Conservation (phyloP, 2,329 filamentous ascomycete genomes). For the Dendryphion nanum region DNA sequence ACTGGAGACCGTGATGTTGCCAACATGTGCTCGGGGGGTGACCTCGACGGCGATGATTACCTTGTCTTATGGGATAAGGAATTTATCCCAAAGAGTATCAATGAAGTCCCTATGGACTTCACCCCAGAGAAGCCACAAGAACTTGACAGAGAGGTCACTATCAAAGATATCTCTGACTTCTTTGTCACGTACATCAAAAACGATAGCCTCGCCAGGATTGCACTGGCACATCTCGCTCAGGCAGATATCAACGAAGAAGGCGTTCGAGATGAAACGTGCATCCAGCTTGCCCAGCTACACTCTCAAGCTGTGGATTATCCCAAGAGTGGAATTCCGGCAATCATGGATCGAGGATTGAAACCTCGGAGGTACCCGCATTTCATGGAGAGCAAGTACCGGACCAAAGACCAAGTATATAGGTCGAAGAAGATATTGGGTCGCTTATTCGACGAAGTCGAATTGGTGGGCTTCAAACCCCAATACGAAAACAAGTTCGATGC, state of each 20-base stretch:
- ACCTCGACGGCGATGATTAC: conserved; percentile 94
- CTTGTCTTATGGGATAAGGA: conserved; percentile 86
- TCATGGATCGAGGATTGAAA: conserved; percentile 61
- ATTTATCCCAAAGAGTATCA: conserved; percentile 64
- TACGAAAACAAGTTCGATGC: conserved; percentile 72
- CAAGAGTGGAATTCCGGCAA: conserved; percentile 80
- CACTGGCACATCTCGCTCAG: conserved; percentile 74
- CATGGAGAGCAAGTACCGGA: conserved; percentile 66
- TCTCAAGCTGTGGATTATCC: conserved; percentile 92
- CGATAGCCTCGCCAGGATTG: conserved; percentile 76
- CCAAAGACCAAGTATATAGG: conserved; percentile 54
- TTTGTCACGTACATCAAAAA: conserved; percentile 94
- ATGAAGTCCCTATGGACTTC: conserved; percentile 77
- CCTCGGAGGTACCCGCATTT: conserved; percentile 77
- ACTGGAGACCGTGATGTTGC: conserved; percentile 80
- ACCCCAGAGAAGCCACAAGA: conserved; percentile 56
- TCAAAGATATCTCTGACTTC: conserved; percentile 75
- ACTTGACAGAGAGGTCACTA: conserved; percentile 62
- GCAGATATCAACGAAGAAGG: conserved; percentile 65
- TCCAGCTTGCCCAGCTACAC: conserved; percentile 75
- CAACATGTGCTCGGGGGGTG: conserved; percentile 94
- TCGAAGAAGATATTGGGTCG: conserved; percentile 74
- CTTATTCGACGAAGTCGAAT: conserved; percentile 75
- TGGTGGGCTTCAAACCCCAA: conserved; percentile 69
- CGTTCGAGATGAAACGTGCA: conserved; percentile 66